Conservation (phyloP, 495 filamentous ascomycete genomes). For the Hypoxylon subgilvum region DNA sequence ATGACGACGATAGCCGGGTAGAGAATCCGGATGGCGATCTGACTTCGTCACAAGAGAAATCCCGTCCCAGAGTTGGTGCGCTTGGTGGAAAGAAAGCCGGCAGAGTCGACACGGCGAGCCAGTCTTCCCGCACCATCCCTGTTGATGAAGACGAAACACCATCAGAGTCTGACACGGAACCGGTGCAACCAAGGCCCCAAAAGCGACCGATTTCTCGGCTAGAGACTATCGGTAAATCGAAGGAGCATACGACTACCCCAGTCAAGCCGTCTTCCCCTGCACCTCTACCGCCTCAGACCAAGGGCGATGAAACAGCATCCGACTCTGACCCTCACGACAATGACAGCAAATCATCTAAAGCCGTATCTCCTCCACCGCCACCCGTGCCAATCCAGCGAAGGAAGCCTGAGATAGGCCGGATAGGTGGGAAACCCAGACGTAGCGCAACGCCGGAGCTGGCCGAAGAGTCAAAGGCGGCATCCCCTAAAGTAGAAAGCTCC, state of each 20-base stretch:
- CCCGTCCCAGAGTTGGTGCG: conserved; percentile 32
- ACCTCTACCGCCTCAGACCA: conserved; percentile 8
- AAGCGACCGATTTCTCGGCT: conserved; percentile 14
- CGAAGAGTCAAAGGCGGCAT: conserved; percentile 36
- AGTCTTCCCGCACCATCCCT: conserved; percentile 33
- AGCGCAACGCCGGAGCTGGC: conserved; percentile 33
- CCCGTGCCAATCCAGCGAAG: conserved; percentile 26
- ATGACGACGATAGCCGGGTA: conserved; percentile 38
- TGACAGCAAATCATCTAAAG: neutral
- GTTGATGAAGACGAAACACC: conserved; percentile 38
- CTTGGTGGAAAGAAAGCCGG: conserved; percentile 32
- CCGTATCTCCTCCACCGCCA: conserved; percentile 26
- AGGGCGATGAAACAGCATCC: conserved; percentile 52
- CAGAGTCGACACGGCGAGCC: conserved; percentile 15
- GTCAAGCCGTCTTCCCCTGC: conserved; percentile 13
- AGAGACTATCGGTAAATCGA: conserved; percentile 28
- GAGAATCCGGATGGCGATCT: conserved; percentile 25
- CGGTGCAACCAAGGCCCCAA: conserved; percentile 3
- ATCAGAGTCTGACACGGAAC: conserved; percentile 36
- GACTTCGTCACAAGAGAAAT: conserved; percentile 2
- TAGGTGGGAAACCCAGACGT: conserved; percentile 47
- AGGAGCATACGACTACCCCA: conserved; percentile 17
- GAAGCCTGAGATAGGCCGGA: conserved; percentile 47
- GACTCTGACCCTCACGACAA: conserved; percentile 38
- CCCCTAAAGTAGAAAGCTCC: conserved; percentile 12